Percentiles rank a stretch among this genome's conserved stretches.
Conservation (phyloP, 108 stramenopile genomes). For the Phaeodactylum tricornutum region DNA sequence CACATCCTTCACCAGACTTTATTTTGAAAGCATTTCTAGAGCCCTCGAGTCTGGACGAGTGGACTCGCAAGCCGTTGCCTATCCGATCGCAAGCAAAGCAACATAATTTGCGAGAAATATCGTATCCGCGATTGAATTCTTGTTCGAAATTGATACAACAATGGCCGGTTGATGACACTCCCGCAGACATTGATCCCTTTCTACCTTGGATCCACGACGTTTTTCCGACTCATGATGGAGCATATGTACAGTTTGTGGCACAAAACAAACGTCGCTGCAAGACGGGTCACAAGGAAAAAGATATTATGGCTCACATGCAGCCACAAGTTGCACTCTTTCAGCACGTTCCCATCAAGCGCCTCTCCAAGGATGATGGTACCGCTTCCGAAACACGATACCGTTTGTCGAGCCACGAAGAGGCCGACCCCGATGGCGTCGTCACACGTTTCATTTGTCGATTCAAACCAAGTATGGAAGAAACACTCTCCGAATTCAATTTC, state of each 20-base stretch:
- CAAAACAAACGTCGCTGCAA: conserved; percentile 77
- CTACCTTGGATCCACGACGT: conserved; percentile 90
- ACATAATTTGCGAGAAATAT: background rate
- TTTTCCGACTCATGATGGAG: conserved; percentile 72
- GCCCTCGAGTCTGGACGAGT: conserved; percentile 17
- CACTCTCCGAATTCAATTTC: conserved; percentile 48
- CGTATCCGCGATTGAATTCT: conserved; percentile 18
- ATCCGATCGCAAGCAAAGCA: conserved; percentile 3
- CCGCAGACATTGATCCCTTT: conserved; percentile 72
- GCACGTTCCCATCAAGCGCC: conserved; percentile 69
- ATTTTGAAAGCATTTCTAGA: conserved; percentile 29
- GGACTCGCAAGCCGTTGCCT: conserved; percentile 29
- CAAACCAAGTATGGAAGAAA: conserved; percentile 60
- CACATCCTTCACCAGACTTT: conserved; percentile 9
- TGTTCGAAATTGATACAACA: conserved; percentile 38
- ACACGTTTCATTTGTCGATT: conserved; percentile 86
- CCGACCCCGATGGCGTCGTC: conserved; percentile 65
- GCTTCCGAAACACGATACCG: conserved; percentile 39
- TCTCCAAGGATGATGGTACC: conserved; percentile 6
- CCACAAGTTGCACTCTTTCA: conserved; percentile 78
- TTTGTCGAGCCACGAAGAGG: conserved; percentile 63
- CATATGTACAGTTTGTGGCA: conserved; percentile 72
- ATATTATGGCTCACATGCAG: conserved; percentile 27
- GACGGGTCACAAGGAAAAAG: conserved; percentile 25
- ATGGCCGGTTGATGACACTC: conserved; percentile 60